These are phyloP conservation scores for Fusarium papillatum DNA, from an alignment of 2,329 filamentous ascomycete genomes.

Conservation along the genomic window DNA sequence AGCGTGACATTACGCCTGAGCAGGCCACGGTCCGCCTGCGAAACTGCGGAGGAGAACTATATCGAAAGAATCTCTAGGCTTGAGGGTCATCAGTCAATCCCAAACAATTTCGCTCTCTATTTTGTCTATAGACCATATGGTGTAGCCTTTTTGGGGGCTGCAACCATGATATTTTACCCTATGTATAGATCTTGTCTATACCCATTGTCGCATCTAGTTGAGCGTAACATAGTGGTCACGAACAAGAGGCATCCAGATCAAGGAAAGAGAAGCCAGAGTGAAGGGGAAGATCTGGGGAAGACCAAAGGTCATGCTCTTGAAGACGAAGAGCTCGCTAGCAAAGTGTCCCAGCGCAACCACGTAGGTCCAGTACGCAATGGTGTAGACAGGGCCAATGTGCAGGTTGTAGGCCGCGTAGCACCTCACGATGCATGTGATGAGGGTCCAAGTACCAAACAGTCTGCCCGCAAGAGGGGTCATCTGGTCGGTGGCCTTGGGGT, in stretches of 20 bases:
- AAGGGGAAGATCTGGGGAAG: constrained; percentile 69
- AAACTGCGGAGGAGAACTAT: constrained; percentile 84
- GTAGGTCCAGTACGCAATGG: constrained; percentile 87
- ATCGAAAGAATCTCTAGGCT: constrained; percentile 71
- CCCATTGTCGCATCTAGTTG: constrained; percentile 36
- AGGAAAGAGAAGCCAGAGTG: constrained; percentile 61
- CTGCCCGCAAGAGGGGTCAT: constrained; percentile 83
- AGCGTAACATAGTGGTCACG: constrained; percentile 76
- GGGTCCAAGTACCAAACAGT: constrained; percentile 90
- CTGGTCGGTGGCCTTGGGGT: constrained; percentile 66
- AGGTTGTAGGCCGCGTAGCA: constrained; percentile 90
- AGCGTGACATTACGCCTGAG: constrained; percentile 97
- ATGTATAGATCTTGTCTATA: neutral
- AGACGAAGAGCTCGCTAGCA: constrained; percentile 83
- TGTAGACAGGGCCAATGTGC: constrained; percentile 78
- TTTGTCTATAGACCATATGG: constrained; percentile 24
- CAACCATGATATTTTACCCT: neutral
- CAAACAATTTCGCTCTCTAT: constrained; percentile 16
- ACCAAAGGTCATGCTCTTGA: constrained; percentile 78
- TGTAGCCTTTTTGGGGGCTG: neutral
- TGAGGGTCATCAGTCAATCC: constrained; percentile 3
- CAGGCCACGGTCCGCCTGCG: constrained; percentile 87
- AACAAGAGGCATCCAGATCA: constrained; percentile 76
- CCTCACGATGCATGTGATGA: constrained; percentile 82
- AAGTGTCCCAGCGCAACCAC: constrained; percentile 84